Evolutionary conservation across 768 basidiomycete species (phyloP).

Genomic region (Suillus discolor): DNA sequence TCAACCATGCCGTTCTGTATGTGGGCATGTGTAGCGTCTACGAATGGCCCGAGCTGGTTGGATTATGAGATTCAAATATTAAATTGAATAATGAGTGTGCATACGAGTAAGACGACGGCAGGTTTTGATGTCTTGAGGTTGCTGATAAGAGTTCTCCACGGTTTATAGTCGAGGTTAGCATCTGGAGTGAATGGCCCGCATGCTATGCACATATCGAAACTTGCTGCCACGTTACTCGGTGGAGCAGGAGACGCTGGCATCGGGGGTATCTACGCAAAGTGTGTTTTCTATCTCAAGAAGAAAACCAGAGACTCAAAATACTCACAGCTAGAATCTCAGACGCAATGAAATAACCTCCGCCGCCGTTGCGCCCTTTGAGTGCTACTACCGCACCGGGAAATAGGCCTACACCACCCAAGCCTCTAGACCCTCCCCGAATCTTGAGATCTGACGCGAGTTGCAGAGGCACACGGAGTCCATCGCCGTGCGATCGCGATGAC

Average conservation of each 20-base stretch:
- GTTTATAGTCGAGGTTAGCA: conserved; percentile 71
- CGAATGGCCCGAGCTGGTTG: conserved; percentile 85
- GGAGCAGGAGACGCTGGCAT: conserved; percentile 48
- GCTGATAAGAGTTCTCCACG: conserved; percentile 66
- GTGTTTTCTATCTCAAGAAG: background rate
- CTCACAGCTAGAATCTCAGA: conserved; percentile 77
- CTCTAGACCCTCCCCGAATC: conserved; percentile 63
- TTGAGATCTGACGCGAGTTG: conserved; percentile 68
- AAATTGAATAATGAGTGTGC: conserved; percentile 15
- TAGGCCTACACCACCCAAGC: conserved; percentile 67
- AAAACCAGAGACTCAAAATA: background rate
- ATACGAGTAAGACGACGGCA: conserved; percentile 76
- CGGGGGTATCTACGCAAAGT: conserved; percentile 59
- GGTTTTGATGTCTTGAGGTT: conserved; percentile 68
- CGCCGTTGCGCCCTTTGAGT: conserved; percentile 87
- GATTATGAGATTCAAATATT: conserved; percentile 4
- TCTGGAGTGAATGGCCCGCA: conserved; percentile 89
- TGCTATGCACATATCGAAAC: conserved; percentile 70
- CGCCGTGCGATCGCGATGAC: conserved; percentile 74
- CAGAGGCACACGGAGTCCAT: conserved; percentile 68
- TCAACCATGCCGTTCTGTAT: conserved; percentile 78
- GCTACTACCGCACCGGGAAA: conserved; percentile 91
- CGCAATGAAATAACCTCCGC: conserved; percentile 84
- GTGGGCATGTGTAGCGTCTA: conserved; percentile 74
- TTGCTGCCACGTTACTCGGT: conserved; percentile 34